These are phyloP conservation scores for Nemania diffusa DNA, from an alignment of 2,329 filamentous ascomycete genomes.

Conservation along the genomic window DNA sequence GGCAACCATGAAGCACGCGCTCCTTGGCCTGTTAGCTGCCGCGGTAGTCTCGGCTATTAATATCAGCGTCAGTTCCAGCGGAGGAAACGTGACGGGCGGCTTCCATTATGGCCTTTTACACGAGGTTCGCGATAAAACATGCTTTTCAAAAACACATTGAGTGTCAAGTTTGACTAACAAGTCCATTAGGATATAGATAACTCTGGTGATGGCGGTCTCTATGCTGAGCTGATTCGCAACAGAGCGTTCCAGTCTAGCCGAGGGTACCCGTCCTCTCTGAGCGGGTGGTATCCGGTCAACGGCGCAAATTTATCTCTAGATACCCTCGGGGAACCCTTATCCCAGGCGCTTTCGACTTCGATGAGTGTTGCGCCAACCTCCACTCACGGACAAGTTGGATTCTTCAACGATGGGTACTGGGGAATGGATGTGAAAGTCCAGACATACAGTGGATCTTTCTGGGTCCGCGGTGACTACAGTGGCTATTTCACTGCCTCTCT, in stretches of 20 bases:
- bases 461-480: slow-evolving; percentile 61
- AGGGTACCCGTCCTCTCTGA: slow-evolving; percentile 55
- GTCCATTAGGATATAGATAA: slow-evolving; percentile 69
- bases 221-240: slow-evolving; percentile 76
- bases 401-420: slow-evolving; percentile 67
- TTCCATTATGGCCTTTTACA: slow-evolving; percentile 60
- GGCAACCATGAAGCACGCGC: slow-evolving; percentile 37
- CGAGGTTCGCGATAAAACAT: slow-evolving; percentile 48
- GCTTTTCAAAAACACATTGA: background rate
- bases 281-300: slow-evolving; percentile 58
- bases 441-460: slow-evolving; percentile 63
- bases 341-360: slow-evolving; percentile 62
- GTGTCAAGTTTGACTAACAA: slow-evolving; percentile 21
- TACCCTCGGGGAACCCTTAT: slow-evolving; percentile 59
- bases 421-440: slow-evolving; percentile 63
- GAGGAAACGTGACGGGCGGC: slow-evolving; percentile 56
- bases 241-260: slow-evolving; percentile 72
- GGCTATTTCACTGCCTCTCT: slow-evolving; percentile 61
- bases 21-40: slow-evolving; percentile 37
- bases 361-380: slow-evolving; percentile 56
- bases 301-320: slow-evolving; percentile 59
- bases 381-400: slow-evolving; percentile 54
- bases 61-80: slow-evolving; percentile 52
- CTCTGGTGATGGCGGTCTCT: slow-evolving; percentile 77
- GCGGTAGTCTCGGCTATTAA: slow-evolving; percentile 48